Conservation (phyloP, 805 yeast genomes). For the Wickerhamiella vanderwaltii region DNA sequence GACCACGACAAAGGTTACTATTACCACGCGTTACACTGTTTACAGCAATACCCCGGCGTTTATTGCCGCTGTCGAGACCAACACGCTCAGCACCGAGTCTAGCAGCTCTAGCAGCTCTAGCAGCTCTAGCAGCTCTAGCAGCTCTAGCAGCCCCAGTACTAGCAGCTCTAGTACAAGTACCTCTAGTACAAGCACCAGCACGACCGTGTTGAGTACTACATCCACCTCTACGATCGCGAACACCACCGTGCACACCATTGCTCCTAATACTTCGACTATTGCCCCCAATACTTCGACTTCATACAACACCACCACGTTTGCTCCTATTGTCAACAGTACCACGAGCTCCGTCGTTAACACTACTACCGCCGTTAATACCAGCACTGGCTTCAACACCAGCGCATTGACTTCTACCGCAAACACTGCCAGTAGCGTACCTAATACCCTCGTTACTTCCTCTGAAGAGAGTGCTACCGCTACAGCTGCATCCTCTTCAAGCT, state of each 20-base stretch:
- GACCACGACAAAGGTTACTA: conserved; percentile 3
- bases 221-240: conserved; percentile 4
- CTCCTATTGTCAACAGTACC: not conserved
- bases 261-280: not conserved
- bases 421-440: not conserved
- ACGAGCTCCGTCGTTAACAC: not conserved
- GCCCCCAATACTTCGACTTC: conserved; percentile 3
- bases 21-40: conserved; percentile 9
- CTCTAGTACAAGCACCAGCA: not conserved
- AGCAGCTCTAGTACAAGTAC: not conserved
- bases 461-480: not conserved
- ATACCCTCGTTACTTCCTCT: not conserved
- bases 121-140: not conserved
- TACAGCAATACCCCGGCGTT: conserved; percentile 5
- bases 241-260: conserved; percentile 7
- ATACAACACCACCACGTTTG: not conserved
- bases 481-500: not conserved
- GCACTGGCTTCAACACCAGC: not conserved
- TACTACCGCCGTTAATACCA: not conserved
- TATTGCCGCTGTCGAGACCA: not conserved
- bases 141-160: not conserved
- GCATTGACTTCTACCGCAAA: not conserved
- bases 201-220: not conserved
- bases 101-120: not conserved
- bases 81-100: not conserved